phyloP scores from a whole-genome alignment of 1,139 yeast species.

The Nakaseomyces glabratus region DNA sequence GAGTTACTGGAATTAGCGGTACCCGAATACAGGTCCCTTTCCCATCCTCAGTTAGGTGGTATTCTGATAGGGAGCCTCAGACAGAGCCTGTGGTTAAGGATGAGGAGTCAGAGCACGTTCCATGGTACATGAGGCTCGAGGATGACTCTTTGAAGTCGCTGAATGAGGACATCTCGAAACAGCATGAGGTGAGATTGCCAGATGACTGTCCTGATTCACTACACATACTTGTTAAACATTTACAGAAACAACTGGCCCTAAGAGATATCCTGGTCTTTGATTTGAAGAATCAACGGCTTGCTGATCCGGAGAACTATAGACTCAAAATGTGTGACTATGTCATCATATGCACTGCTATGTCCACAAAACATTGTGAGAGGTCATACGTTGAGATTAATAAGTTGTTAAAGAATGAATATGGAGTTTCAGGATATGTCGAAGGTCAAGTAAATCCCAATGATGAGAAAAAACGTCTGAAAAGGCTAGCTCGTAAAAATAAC shows the following conservation, averaged over 20 bases:
- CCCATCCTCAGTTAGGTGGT: no score
- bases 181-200: slow-evolving; percentile 37
- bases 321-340: slow-evolving; percentile 38
- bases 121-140: slow-evolving; percentile 27
- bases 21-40: no score
- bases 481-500: slow-evolving; percentile 49
- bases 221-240: slow-evolving; percentile 36
- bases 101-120: slow-evolving; percentile 12
- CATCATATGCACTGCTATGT: slow-evolving; percentile 69
- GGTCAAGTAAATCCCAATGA: slow-evolving; percentile 61
- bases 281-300: slow-evolving; percentile 38
- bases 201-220: slow-evolving; percentile 45
- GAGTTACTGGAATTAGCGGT: no score
- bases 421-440: slow-evolving; percentile 47
- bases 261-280: slow-evolving; percentile 54
- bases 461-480: slow-evolving; percentile 49
- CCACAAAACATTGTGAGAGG: slow-evolving; percentile 64
- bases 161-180: not conserved
- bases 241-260: slow-evolving; percentile 58
- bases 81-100: no score
- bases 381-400: slow-evolving; percentile 54
- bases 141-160: slow-evolving; percentile 13
- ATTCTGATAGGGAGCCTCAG: no score
- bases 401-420: slow-evolving; percentile 38
- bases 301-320: slow-evolving; percentile 38